Evolutionary conservation across 108 stramenopile species (phyloP).

Genomic region (Cylindrotheca fusiformis): DNA sequence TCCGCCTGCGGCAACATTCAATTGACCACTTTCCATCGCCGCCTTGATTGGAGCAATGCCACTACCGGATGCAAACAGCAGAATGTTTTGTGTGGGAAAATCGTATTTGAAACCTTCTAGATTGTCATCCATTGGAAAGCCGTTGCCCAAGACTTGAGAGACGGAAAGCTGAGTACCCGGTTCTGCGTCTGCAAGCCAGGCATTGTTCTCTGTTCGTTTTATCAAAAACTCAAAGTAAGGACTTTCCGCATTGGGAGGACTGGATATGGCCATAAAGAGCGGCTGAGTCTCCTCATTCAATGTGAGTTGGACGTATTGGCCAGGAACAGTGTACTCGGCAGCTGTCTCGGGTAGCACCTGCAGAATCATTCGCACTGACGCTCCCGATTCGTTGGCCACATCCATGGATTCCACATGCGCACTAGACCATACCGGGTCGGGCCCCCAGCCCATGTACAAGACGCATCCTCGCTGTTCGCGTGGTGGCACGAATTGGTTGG

Average conservation of each 20-base stretch:
- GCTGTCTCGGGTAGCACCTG: constrained; percentile 54
- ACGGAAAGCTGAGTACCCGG: constrained; percentile 51
- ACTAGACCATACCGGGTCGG: constrained; percentile 77
- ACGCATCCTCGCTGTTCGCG: constrained; percentile 1
- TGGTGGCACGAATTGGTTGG: no score
- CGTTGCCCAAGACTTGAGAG: constrained; percentile 86
- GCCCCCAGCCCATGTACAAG: constrained; percentile 86
- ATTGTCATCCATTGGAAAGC: constrained; percentile 83
- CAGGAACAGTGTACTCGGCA: constrained; percentile 61
- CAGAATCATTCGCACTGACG: constrained; percentile 52
- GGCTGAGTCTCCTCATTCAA: constrained; percentile 63
- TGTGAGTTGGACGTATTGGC: constrained; percentile 80
- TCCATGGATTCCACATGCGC: constrained; percentile 36
- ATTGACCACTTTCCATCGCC: constrained; percentile 76
- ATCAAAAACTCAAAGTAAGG: constrained; percentile 83
- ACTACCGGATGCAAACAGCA: constrained; percentile 83
- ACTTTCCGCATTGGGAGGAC: constrained; percentile 52
- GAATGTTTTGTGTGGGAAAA: constrained; percentile 85
- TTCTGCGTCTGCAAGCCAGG: constrained; percentile 53
- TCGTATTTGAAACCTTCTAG: constrained; percentile 88
- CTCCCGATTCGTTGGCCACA: constrained; percentile 63
- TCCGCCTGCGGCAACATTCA: constrained; percentile 47
- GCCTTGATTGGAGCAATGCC: constrained; percentile 93
- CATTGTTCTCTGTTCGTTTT: constrained; percentile 83
- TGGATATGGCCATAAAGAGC: constrained; percentile 82